Evolutionary conservation across 345 rosid genomes (phyloP), one percentile per base, ranked within the genome.

Genomic region (Citropsis articulata): DNA sequence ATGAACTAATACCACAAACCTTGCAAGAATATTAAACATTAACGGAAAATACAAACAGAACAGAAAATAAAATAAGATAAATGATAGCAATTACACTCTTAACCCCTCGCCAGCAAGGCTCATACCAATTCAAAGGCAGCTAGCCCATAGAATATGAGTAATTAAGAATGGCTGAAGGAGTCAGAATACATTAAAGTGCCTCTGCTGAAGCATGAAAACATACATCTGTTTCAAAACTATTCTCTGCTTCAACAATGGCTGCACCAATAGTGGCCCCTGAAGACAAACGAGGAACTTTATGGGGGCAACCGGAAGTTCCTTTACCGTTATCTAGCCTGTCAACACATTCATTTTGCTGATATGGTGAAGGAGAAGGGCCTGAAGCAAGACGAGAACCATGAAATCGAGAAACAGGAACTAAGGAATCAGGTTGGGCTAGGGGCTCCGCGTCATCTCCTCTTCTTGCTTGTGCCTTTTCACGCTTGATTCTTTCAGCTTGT

Each of bases 311-410:
- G 70, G 83, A 77, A 45, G 72, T 77, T 77, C 84, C 84, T 79
- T 80, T 79, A 81, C 73, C 79, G 77, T 82, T 65, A 65, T 65
- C 69, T 33, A 65, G 69, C 40, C 40, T 19, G 24, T 73, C 22
- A 73, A 71, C 55, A 65, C 22, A 14, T 71, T 75, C 70, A 36
- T 66, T 67, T 63, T 78, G 80, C 87, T 88, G 91, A 85, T 76
- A 96, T 55, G 98, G 99, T 61, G 98, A 89, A 66, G 98, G 92
- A 50, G 85, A 59, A 79, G 94, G 91, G 78, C 90, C 97, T 24
- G 98, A 89, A 77, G 99, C 95, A 76, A 96, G 99, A 73, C 97
- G 91, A 77, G 98, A 92, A 78, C 98, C 94, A 67, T 74, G 91
- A 85, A 84, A 91, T 74, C 83, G 87, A 81, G 92, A 45, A 84